Evolutionary conservation across 2,329 filamentous ascomycete species (phyloP), one percentile per base, ranked within the genome.

Genomic region (Aaosphaeria arxii): DNA sequence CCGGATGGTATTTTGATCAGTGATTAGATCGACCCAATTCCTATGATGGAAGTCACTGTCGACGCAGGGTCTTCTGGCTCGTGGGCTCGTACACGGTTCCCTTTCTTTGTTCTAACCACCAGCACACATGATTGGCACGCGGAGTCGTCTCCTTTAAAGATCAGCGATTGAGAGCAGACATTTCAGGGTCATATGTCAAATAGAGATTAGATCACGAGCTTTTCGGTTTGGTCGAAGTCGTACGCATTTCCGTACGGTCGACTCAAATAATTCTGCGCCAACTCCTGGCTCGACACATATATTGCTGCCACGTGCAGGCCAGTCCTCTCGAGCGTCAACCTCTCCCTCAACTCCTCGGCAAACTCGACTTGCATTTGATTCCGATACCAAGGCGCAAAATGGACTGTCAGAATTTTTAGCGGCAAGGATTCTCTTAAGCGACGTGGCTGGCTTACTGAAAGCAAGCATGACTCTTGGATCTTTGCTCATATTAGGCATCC

Each of bases 201-300:
- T 24, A 24, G 3, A 24, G 17, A 24, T 24, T 24, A 24, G 17
- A 24, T 24, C 11, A 63, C 55, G 17, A 67, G 49, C 45, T 54
- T 62, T 3, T 66, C 53, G 1, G 49, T 46, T 63, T 85, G 82
- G 47, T 77, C 68, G 57, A 85, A 85, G 59, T 85, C 76, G 67
- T 85, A 85, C 17, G 76, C 79, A 59, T 85, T 85, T 0, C 82
- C 82, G 59, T 81, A 85, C 1, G 74, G 77, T 46, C 81, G 64
- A 42, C 81, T 73, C 53, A 85, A 53, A 59, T 85, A 85, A 0
- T 67, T 66, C 38, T 66, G 61, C 46, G 74, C 47, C 2, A 75
- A 71, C 40, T 76, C 66, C 32, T 76, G 65, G 30, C 68, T 70
- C 1, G 61, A 51, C 4, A 77, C 62, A 71, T 76, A 85, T 30